A percentile compares a stretch with the other conserved stretches of the same genome.
Evolutionary conservation across 2,329 filamentous ascomycete genomes (phyloP).

Genomic region (Clarireedia homoeocarpa): DNA sequence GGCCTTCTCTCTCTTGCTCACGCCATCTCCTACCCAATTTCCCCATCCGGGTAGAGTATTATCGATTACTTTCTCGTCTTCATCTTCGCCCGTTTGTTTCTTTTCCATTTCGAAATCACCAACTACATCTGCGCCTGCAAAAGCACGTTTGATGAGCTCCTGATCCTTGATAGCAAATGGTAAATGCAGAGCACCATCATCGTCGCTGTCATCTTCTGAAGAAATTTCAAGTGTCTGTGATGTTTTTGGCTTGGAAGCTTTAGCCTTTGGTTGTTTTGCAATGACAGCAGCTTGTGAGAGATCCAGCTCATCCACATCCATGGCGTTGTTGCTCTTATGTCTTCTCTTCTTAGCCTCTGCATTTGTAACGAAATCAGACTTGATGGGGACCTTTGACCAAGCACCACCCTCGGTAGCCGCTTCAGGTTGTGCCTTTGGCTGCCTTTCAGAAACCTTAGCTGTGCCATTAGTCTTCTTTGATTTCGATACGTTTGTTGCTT

Average conservation of each 20-base stretch:
- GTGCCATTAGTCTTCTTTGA: constrained; percentile 11
- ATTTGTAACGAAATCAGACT: constrained; percentile 17
- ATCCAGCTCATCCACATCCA: constrained; percentile 28
- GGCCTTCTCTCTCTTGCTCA: constrained; percentile 62
- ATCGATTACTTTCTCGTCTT: constrained; percentile 76
- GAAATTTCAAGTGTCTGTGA: constrained; percentile 19
- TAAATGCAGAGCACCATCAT: constrained; percentile 43
- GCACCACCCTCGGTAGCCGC: constrained; percentile 24
- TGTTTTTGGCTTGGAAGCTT: constrained; percentile 22
- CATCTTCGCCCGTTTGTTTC: constrained; percentile 58
- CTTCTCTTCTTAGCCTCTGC: constrained; percentile 27
- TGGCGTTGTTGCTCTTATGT: constrained; percentile 26
- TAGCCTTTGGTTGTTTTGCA: constrained; percentile 23
- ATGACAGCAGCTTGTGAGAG: constrained; percentile 27
- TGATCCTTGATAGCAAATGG: constrained; percentile 52
- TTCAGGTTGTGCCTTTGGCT: constrained; percentile 5
- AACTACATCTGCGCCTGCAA: constrained; percentile 80
- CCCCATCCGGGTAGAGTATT: constrained; percentile 93
- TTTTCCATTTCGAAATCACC: constrained; percentile 79
- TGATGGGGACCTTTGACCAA: constrained; percentile 27
- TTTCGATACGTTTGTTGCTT: background rate
- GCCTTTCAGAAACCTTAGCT: background rate
- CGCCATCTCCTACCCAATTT: constrained; percentile 77
- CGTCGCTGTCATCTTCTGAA: constrained; percentile 30
- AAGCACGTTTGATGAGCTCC: constrained; percentile 71